Evolutionary conservation across 371 early-diverging fungal species (phyloP), one percentile per base, ranked within the genome.

Genomic region (Haplosporangium sp.): DNA sequence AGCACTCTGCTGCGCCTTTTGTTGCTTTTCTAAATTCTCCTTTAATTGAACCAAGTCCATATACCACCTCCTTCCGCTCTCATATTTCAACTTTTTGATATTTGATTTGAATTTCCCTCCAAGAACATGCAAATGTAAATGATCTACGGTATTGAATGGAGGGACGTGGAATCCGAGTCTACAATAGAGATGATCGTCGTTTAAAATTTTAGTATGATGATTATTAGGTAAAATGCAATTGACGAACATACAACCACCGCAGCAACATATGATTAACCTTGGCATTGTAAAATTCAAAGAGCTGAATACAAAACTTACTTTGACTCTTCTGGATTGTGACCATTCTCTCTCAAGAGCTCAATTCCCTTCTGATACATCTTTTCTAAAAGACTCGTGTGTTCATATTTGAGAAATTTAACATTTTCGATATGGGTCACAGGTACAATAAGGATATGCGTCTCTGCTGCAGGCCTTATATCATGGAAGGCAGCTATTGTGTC

Each of bases 131-230:
- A 88, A 60, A 74, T 90, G 91, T 37, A 90, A 63, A 73, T 90
- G 91, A 2, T 76, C 65, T 11, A 90, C 84, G 15, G 85, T 77
- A 39, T 83, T 87, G 66, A 87, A 89, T 0, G 91, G 91, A 20
- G 91, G 91, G 27, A 89, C 83, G 66, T 90, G 91, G 81, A 90
- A 90, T 11, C 91, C 91, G 10, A 89, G 60, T 6, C 84, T 45
- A 59, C 27, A 27, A 27, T 27, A 27, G 27, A 27, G 27, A 27
- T 27, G 27, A 27, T 27, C 27, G 27, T 27, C 27, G 27, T 27
- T 27, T 27, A 27, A 27, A 27, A 27, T 27, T 27, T 27, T 27
- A 27, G 27, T 27, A 27, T 27, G 27, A 27, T 27, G 27, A 27
- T 27, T 27, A 27, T 27, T 27, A 27, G 20, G 37, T 53, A 6